A percentile compares a stretch with the other conserved stretches of the same genome.
Conservation (phyloP, 805 yeast species). For the Lachancea sp. region DNA sequence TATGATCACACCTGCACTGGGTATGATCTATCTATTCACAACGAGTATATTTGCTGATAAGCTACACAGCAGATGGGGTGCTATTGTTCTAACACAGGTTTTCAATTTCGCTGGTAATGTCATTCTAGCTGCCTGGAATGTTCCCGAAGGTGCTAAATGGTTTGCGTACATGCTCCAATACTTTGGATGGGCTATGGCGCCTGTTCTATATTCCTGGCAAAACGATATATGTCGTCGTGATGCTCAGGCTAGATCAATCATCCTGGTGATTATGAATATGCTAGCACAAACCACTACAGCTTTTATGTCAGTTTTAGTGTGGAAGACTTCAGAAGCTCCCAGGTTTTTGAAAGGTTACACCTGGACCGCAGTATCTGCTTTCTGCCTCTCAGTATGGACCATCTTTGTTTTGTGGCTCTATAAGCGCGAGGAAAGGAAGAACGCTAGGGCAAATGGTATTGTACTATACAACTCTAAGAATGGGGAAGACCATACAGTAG, state of each 20-base stretch:
- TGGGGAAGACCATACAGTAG: conserved; percentile 10
- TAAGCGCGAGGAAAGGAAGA: conserved; percentile 35
- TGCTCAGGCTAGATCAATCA: conserved; percentile 46
- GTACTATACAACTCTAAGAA: conserved; percentile 23
- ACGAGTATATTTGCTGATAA: conserved; percentile 41
- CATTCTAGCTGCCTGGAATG: conserved; percentile 50
- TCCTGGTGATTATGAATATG: conserved; percentile 45
- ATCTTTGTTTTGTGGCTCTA: conserved; percentile 31
- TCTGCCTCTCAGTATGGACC: conserved; percentile 24
- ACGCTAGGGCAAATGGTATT: conserved; percentile 37
- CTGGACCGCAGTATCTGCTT: conserved; percentile 35
- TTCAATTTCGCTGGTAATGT: conserved; percentile 47
- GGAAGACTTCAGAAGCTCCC: conserved; percentile 49
- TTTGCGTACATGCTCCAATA: conserved; percentile 53
- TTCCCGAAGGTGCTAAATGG: conserved; percentile 51
- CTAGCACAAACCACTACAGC: conserved; percentile 50
- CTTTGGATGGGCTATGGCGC: conserved; percentile 56
- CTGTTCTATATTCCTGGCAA: conserved; percentile 52
- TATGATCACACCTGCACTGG: conserved; percentile 51
- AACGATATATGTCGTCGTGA: conserved; percentile 52
- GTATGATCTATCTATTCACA: conserved; percentile 35
- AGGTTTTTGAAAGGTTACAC: conserved; percentile 48
- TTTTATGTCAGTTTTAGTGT: conserved; percentile 43
- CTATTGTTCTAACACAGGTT: conserved; percentile 46
- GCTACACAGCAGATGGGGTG: conserved; percentile 48